Evolutionary conservation across 345 rosid species (phyloP), one percentile per base, ranked within the genome.

Genomic region (Aquilaria sinensis): DNA sequence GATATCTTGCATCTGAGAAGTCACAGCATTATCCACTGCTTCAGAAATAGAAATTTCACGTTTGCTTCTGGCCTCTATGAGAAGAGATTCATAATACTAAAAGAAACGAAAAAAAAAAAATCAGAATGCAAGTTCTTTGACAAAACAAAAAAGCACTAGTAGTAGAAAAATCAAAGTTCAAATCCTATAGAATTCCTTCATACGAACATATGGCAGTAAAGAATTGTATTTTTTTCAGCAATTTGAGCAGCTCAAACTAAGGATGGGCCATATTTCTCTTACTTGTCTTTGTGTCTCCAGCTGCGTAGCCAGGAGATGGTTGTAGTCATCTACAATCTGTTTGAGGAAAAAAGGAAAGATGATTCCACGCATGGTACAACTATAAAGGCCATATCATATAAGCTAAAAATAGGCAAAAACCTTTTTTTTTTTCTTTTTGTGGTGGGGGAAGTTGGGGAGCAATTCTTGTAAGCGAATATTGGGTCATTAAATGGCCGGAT

Each of bases 291-390:
- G 97, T 64, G 68, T 77, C 72, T 81, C 85, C 68, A 88, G 64
- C 72, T 94, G 93, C 62, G 80, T 86, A 43, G 97, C 89, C 68
- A 91, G 89, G 74, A 90, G 95, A 70, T 64, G 87, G 70, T 84
- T 90, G 77, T 88, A 90, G 80, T 90, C 96, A 30, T 81, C 78
- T 5, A 82, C 90, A 71, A 84, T 89, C 97, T 90, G 84, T 67
- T 34, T 63, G 46, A 68, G 57, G 13, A 67, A 0, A 9, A 37
- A 53, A 46, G 66, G 32, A 41, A 59, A 69, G 51, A 58, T 68
- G 47, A 67, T 62, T 2, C 15, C 23, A 57, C 37, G 13, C 0
- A 51, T 16, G 37, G 1, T 13, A 47, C 32, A 67, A 61, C 14
- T 13, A 23, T 13, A 13, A 29, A 12, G 6, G 62, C 50, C 13